Evolutionary conservation across 1,284 basidiomycete genomes (phyloP).

Genomic region (Anthracocystis walkeri): DNA sequence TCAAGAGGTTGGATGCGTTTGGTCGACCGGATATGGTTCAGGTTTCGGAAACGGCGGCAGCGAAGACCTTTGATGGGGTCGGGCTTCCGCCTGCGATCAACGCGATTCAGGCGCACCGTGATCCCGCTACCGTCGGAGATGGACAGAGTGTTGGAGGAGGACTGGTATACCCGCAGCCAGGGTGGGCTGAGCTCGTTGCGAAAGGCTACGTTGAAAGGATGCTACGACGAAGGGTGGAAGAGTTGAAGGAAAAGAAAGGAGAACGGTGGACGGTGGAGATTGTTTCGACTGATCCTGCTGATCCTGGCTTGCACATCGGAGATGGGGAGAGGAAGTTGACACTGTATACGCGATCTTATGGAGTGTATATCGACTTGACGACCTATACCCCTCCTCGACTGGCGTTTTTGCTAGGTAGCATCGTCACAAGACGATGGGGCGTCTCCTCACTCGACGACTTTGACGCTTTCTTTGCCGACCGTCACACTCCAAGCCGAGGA

Average conservation of each 20-base stretch:
- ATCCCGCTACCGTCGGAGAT: no score
- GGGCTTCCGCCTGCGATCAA: conserved; percentile 49
- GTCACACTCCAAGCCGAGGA: neutral
- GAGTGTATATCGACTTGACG: conserved; percentile 75
- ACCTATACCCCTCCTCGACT: conserved; percentile 71
- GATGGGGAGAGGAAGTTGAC: conserved; percentile 1
- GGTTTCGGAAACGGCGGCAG: conserved; percentile 1
- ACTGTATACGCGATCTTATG: conserved; percentile 73
- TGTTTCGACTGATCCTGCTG: conserved; percentile 31
- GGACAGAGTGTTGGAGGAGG: conserved; percentile 2
- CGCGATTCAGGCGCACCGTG: conserved; percentile 43
- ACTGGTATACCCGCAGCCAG: conserved; percentile 30
- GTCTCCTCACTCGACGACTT: conserved; percentile 70
- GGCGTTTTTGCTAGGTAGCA: conserved; percentile 70
- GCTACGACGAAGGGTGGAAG: conserved; percentile 9
- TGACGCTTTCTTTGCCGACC: conserved; percentile 69
- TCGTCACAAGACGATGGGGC: conserved; percentile 66
- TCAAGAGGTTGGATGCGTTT: conserved; percentile 76
- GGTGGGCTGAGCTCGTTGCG: conserved; percentile 24
- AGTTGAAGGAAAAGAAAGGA: conserved; percentile 15
- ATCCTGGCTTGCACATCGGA: conserved; percentile 10
- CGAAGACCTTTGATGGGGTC: conserved; percentile 16
- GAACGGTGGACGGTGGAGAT: conserved; percentile 22
- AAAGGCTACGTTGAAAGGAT: conserved; percentile 17
- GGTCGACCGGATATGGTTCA: conserved; percentile 75